Evolutionary conservation across 768 basidiomycete genomes (phyloP).

Genomic region (Tylopilus sp.): DNA sequence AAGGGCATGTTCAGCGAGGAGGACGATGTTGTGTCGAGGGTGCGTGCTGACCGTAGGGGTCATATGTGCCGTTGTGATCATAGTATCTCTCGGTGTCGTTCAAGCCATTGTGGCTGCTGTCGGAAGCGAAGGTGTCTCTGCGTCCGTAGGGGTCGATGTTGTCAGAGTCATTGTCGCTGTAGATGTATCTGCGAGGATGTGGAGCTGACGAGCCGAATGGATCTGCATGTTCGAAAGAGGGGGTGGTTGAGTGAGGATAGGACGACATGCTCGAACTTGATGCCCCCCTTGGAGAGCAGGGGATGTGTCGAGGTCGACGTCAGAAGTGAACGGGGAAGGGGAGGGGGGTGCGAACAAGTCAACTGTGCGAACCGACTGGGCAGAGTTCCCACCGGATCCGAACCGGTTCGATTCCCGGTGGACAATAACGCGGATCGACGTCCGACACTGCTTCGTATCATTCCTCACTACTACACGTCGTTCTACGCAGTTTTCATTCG

Average conservation of each 20-base stretch:
- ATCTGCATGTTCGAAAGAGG: slow-evolving; percentile 61
- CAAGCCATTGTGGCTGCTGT: slow-evolving; percentile 58
- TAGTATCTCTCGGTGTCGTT: slow-evolving; percentile 50
- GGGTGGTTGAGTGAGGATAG: slow-evolving; percentile 48
- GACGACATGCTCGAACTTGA: slow-evolving; percentile 35
- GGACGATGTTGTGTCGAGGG: slow-evolving; percentile 6
- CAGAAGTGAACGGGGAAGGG: slow-evolving; percentile 1
- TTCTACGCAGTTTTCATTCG: too few species aligned
- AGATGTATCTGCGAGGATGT: slow-evolving; percentile 42
- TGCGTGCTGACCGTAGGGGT: slow-evolving; percentile 51
- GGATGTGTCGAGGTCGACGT: slow-evolving; percentile 3
- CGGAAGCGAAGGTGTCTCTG: slow-evolving; percentile 68
- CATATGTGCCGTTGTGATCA: slow-evolving; percentile 61
- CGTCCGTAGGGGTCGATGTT: slow-evolving; percentile 57
- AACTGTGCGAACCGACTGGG: slow-evolving; percentile 16
- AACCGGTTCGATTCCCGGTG: slow-evolving; percentile 17
- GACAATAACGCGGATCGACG: background rate
- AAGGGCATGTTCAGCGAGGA: slow-evolving; percentile 1
- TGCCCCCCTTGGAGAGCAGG: too few species aligned
- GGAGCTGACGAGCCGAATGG: slow-evolving; percentile 52
- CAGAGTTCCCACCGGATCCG: slow-evolving; percentile 28
- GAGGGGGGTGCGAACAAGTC: slow-evolving; percentile 14
- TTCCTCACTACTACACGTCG: too few species aligned
- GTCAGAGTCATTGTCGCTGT: slow-evolving; percentile 78
- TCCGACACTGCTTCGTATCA: too few species aligned